Percentiles rank a stretch among this genome's conserved stretches.
phyloP scores from a whole-genome alignment of 2,329 filamentous ascomycete species.

The Pestalotiopsis sp. region DNA sequence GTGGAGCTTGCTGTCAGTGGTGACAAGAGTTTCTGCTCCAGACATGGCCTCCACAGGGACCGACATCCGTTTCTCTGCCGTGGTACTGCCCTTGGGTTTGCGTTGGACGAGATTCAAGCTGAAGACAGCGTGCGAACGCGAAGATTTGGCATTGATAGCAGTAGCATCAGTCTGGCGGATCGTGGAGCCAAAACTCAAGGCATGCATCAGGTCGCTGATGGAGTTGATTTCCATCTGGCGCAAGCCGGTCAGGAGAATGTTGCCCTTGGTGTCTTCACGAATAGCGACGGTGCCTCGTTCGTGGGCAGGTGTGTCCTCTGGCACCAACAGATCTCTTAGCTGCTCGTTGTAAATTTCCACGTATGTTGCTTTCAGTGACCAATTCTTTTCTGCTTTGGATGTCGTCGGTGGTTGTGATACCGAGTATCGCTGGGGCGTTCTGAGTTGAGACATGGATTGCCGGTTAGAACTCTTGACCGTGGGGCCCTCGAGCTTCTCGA shows the following conservation, averaged over 20 bases:
- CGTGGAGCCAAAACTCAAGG: constrained; percentile 87
- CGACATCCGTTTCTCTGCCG: constrained; percentile 82
- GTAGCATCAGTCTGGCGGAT: constrained; percentile 97
- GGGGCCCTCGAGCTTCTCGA: constrained; percentile 77
- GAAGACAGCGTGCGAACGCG: constrained; percentile 95
- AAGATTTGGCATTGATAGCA: constrained; percentile 96
- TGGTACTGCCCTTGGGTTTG: constrained; percentile 60
- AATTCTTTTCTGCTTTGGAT: constrained; percentile 68
- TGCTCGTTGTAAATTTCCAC: constrained; percentile 99
- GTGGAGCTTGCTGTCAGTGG: constrained; percentile 96
- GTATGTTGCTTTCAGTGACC: constrained; percentile 93
- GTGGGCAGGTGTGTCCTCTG: constrained; percentile 68
- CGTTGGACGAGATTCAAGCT: constrained; percentile 91
- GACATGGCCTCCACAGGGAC: constrained; percentile 82
- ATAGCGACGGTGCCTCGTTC: constrained; percentile 87
- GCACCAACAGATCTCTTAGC: constrained; percentile 83
- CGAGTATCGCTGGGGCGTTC: constrained; percentile 80
- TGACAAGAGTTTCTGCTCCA: constrained; percentile 71
- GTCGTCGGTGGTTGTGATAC: constrained; percentile 42
- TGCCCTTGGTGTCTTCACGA: constrained; percentile 90
- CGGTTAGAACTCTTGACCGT: constrained; percentile 52
- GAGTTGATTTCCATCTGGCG: constrained; percentile 88
- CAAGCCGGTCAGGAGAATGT: constrained; percentile 90
- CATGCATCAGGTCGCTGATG: constrained; percentile 86
- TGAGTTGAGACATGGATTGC: constrained; percentile 75